Evolutionary conservation across 768 basidiomycete species (phyloP).

Genomic region (Podaxis sp.): DNA sequence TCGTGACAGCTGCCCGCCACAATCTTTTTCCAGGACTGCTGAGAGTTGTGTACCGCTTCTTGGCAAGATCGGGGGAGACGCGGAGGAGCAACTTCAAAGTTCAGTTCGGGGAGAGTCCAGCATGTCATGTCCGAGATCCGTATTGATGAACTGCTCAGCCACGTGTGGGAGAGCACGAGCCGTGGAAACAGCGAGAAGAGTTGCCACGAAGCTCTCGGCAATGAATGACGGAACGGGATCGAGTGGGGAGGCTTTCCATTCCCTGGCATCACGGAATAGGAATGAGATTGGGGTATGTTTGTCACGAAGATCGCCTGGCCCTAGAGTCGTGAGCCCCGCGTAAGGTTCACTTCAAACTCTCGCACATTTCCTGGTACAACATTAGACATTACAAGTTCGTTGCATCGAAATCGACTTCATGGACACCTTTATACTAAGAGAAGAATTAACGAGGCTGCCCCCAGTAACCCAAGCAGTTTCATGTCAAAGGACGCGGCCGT

Average conservation of each 20-base stretch:
- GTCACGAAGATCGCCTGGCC: neutral
- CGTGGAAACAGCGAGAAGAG: neutral
- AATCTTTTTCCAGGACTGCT: neutral
- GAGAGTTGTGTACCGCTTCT: neutral
- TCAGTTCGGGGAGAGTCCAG: neutral
- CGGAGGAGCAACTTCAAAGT: neutral
- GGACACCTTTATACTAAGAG: slow-evolving; percentile 18
- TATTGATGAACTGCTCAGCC: neutral
- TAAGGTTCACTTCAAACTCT: neutral
- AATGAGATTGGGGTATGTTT: neutral
- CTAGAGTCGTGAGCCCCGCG: neutral
- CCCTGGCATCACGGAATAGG: neutral
- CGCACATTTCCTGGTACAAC: neutral
- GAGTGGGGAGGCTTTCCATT: neutral
- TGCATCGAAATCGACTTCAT: neutral
- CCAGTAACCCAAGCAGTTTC: slow-evolving; percentile 3
- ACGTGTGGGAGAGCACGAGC: neutral
- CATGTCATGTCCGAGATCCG: neutral
- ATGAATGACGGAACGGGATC: neutral
- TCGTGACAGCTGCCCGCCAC: neutral
- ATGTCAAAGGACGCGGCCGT: slow-evolving; percentile 7
- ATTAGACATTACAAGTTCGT: neutral
- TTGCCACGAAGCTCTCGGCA: neutral
- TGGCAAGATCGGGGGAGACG: neutral
- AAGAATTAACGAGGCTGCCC: slow-evolving; percentile 15